Base-by-base conservation (phyloP, 192 early-diverging fungal genomes). In the Entomortierella beljakovae region DNA sequence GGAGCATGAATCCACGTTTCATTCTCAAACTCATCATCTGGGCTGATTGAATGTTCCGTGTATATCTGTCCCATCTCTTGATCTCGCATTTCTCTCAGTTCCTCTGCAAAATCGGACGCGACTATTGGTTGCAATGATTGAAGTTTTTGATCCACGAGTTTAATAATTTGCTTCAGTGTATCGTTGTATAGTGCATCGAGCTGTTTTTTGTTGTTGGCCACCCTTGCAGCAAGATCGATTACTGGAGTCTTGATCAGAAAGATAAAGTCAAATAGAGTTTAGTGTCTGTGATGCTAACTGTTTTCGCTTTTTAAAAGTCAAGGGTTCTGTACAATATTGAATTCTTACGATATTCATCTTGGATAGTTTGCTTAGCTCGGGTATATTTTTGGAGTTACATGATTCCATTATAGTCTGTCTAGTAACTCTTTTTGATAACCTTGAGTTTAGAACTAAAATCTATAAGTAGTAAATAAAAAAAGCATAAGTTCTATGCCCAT, bases 131-230 rank as follows among this genome's bases (percentile, higher is more conserved):
- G 49, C 10, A 61, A 33, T 8, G 42, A 2, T 5, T 50, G 25
- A 31, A 63, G 6, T 32, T 31, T 29, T 3, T 7, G 20, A 9
- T 10, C 13, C 16, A 71, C 35, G 18, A 20, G 38, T 10, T 55
- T n/a, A 6, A 33, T 50, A 31, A 71, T 50, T 18, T 26, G 31
- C 26, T 38, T 63, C 16, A 63, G 33, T 2, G 61, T 71, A 43
- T 71, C 22, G 9, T 61, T 42, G 23, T 57, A 63, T 6, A 71
- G 32, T 1, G 51, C 31, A 7, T 34, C 8, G 5, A 62, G 40
- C 13, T 46, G 53, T 26, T 42, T 38, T 0, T 55, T 28, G 22
- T 62, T 40, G 31, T 57, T 63, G 15, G 33, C 31, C 20, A 71
- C 53, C 13, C 31, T 20, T 2, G 20, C 33, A 0, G 69, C 61